Evolutionary conservation across 306 rosid species (phyloP), one percentile per base, ranked within the genome.

Genomic region (Rubus parviflorus): DNA sequence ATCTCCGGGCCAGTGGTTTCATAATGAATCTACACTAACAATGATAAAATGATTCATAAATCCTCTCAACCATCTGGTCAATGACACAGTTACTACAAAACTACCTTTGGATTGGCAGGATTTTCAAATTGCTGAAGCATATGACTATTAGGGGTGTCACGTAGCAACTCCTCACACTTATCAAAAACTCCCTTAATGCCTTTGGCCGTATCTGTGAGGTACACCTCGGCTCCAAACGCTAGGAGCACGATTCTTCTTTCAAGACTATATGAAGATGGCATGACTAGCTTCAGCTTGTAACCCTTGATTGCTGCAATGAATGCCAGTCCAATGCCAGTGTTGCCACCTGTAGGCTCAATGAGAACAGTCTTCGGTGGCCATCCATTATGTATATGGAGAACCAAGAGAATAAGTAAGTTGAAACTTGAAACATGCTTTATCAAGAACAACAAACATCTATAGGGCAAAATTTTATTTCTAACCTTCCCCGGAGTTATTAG

Each of bases 1-100:
- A 90, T 89, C 88, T 94, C 97, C 7, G 92, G 94, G 70, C 97
- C 97, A 20, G 97, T 92, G 73, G 97, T 89, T 67, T 92, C 97
- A 30, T 92, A 94, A 86, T 94, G 97, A 83, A 82, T 83, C 98
- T 92, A 80, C 62, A 70, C 19, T 54, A 61, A 77, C 45, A 52
- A 68, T 6, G 63, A 58, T n/a, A 47, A 35, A 66, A 52, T 4
- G 17, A 47, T 51, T 49, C 48, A 64, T 71, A 47, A 68, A 14
- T 52, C 57, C 22, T 45, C 38, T 57, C 60, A 49, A 63, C 51
- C 61, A 46, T 53, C 23, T 20, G 71, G 58, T 58, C 73, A 73
- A 58, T 30, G 58, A 43, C 7, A 68, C 56, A 62, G 46, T n/a
- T n/a, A n/a, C n/a, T 19, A n/a, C 46, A 80, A 62, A 42, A 38